These are phyloP conservation scores for Arctostaphylos glauca DNA, from an alignment of 148 eudicot species.

Conservation along the genomic window DNA sequence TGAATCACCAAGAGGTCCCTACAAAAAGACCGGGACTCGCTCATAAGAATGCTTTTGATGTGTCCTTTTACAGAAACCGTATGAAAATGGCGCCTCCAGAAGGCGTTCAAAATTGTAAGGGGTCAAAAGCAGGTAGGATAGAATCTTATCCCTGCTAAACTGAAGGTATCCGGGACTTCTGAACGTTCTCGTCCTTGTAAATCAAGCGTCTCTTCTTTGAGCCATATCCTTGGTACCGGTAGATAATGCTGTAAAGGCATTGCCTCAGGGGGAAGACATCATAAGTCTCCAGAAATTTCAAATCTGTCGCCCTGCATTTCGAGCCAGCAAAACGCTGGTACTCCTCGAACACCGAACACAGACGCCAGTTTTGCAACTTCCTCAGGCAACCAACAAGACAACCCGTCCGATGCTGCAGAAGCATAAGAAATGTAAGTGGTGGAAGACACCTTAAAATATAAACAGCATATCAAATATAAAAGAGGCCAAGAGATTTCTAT, in stretches of 20 bases:
- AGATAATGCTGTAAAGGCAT: slow-evolving; percentile 2
- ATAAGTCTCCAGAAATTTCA: neutral
- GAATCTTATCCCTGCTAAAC: neutral
- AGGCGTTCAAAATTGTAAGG: neutral
- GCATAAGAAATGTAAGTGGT: neutral
- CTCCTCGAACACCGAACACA: slow-evolving; percentile 57
- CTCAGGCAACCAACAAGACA: slow-evolving; percentile 67
- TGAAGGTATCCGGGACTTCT: slow-evolving; percentile 2
- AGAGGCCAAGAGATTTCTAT: neutral
- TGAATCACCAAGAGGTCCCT: slow-evolving; percentile 5
- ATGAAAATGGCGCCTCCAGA: neutral
- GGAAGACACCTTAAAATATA: neutral
- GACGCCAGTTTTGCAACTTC: slow-evolving; percentile 54
- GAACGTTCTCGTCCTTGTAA: neutral
- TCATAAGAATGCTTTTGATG: neutral
- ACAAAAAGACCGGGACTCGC: neutral
- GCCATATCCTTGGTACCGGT: neutral
- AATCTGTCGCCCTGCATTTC: neutral
- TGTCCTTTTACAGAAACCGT: neutral
- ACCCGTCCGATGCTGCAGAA: slow-evolving; percentile 62
- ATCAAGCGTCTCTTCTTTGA: neutral
- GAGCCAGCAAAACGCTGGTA: slow-evolving; percentile 49
- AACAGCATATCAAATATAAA: neutral
- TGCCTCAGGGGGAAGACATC: neutral
- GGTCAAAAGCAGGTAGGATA: too few relatives aligned